Conservation (phyloP, 75 land plant genomes). For the Pinus taeda region DNA sequence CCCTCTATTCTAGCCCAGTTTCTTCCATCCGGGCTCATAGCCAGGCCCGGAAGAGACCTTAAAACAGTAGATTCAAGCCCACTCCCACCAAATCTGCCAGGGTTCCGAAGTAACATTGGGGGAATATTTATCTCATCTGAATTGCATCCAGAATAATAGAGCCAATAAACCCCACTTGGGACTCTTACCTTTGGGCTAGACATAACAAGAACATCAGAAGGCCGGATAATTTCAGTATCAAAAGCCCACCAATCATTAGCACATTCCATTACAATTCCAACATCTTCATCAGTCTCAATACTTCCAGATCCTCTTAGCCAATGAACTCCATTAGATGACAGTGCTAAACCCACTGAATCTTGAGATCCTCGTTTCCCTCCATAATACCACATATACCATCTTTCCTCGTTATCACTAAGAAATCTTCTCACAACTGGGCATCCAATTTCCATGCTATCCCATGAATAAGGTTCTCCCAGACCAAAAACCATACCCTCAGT, state of each 20-base stretch:
- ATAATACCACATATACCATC: slow-evolving; percentile 89
- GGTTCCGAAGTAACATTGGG: slow-evolving; percentile 11
- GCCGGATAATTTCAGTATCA: slow-evolving; percentile 50
- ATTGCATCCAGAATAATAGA: slow-evolving; percentile 69
- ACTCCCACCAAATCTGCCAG: not conserved
- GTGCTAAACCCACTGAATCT: slow-evolving; percentile 60
- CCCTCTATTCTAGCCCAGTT: slow-evolving; percentile 88
- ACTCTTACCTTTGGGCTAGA: slow-evolving; percentile 51
- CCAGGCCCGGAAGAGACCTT: slow-evolving; percentile 66
- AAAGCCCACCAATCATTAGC: slow-evolving; percentile 82
- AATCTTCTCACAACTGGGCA: slow-evolving; percentile 72
- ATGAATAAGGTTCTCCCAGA: slow-evolving; percentile 30
- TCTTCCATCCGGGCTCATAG: slow-evolving; percentile 76
- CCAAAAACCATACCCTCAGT: slow-evolving; percentile 54
- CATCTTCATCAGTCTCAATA: slow-evolving; percentile 31
- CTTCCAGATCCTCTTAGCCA: slow-evolving; percentile 53
- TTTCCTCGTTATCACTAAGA: slow-evolving; percentile 74
- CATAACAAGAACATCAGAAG: slow-evolving; percentile 68
- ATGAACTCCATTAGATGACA: slow-evolving; percentile 71
- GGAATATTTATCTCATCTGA: slow-evolving; percentile 32
- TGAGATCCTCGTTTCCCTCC: slow-evolving; percentile 18
- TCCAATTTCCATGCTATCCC: slow-evolving; percentile 61
- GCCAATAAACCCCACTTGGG: slow-evolving; percentile 67
- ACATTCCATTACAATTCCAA: slow-evolving; percentile 57
- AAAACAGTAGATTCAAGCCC: slow-evolving; percentile 6